These are phyloP conservation scores for Atalantia buxifolia DNA, from an alignment of 345 rosid species.

Conservation along the genomic window DNA sequence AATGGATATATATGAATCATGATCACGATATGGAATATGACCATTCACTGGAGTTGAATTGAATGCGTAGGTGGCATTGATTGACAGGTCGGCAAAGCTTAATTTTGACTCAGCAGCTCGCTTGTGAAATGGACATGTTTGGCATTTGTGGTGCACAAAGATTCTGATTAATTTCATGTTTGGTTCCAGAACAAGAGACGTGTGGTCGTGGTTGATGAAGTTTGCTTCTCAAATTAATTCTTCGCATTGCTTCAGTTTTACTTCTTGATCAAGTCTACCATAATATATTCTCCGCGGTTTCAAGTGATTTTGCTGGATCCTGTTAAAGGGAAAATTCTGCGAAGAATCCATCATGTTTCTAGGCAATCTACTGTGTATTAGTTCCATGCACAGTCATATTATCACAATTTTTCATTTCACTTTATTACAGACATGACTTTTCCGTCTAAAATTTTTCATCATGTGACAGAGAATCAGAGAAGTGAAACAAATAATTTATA, in stretches of 20 bases:
- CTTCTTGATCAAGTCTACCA: not conserved
- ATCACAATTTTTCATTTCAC: no score
- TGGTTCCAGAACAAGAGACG: slow-evolving; percentile 12
- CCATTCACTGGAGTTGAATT: slow-evolving; percentile 16
- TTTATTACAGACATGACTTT: no score
- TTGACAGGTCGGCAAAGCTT: slow-evolving; percentile 13
- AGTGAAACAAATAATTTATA: no score
- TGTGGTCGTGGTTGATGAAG: not conserved
- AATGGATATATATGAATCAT: slow-evolving; percentile 3
- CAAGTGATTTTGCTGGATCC: not conserved
- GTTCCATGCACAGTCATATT: no score
- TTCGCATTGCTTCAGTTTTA: no score
- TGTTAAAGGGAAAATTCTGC: not conserved
- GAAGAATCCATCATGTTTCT: not conserved
- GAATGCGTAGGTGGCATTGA: slow-evolving; percentile 13
- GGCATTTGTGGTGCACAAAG: slow-evolving; percentile 16
- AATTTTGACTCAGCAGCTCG: slow-evolving; percentile 7
- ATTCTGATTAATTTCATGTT: slow-evolving; percentile 16
- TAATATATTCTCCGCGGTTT: not conserved
- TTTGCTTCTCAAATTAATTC: not conserved
- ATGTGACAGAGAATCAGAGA: no score
- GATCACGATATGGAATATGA: slow-evolving; percentile 8
- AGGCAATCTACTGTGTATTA: no score
- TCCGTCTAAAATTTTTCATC: no score
- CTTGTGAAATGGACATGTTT: slow-evolving; percentile 10